These are phyloP conservation scores for Lipomyces sp. DNA, from an alignment of 805 yeast genomes.

Conservation along the genomic window DNA sequence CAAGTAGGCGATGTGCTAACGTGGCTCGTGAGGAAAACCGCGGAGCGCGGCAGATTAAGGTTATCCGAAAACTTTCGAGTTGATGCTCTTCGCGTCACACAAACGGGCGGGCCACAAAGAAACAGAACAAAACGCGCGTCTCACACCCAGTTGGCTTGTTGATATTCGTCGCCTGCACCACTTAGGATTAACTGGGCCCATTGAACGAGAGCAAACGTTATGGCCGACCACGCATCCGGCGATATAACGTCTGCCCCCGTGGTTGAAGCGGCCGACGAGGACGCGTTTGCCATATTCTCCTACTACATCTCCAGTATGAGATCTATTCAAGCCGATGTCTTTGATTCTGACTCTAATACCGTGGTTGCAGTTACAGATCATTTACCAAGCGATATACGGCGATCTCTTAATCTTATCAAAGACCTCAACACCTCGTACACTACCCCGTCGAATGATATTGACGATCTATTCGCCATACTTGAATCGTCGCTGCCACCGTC, in stretches of 20 bases:
- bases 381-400: conserved; percentile 20
- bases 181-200: background rate
- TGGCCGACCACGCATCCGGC: background rate
- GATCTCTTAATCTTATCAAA: conserved; percentile 15
- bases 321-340: background rate
- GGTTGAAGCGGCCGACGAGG: conserved; percentile 13
- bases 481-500: background rate
- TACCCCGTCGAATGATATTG: conserved; percentile 4
- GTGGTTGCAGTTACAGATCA: conserved; percentile 22
- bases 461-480: conserved; percentile 2
- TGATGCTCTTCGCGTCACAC: too few relatives aligned
- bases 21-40: too few relatives aligned
- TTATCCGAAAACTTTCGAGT: too few relatives aligned
- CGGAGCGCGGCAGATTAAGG: too few relatives aligned
- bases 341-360: background rate
- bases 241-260: too few relatives aligned
- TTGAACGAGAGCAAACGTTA: background rate
- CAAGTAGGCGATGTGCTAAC: too few relatives aligned
- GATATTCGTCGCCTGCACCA: too few relatives aligned
- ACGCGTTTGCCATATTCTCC: conserved; percentile 24
- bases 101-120: too few relatives aligned
- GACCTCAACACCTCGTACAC: conserved; percentile 5
- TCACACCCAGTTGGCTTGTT: too few relatives aligned
- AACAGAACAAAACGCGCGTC: too few relatives aligned
- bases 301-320: conserved; percentile 22